Conservation (phyloP, 805 yeast genomes). For the Kuraishia molischiana region DNA sequence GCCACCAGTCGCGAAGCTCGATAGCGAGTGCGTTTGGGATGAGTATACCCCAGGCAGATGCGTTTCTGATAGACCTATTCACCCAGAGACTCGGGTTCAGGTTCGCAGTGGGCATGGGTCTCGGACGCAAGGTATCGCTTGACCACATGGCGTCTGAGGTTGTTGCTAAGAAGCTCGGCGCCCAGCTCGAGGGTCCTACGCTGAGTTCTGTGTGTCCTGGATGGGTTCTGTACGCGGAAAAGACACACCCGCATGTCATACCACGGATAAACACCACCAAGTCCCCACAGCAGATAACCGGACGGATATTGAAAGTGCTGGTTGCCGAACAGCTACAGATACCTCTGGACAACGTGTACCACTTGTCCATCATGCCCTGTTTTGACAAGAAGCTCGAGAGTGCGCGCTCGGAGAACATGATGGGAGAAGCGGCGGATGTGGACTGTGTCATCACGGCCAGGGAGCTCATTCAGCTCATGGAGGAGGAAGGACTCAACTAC, state of each 20-base stretch:
- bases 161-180: slow-evolving; percentile 8
- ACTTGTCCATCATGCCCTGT: slow-evolving; percentile 90
- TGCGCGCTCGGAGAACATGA: slow-evolving; percentile 59
- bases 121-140: slow-evolving; percentile 66
- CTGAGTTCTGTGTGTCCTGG: slow-evolving; percentile 87
- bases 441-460: slow-evolving; percentile 92
- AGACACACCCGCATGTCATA: slow-evolving; percentile 81
- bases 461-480: slow-evolving; percentile 68
- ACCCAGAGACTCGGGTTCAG: slow-evolving; percentile 52
- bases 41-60: slow-evolving; percentile 48
- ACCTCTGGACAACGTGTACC: slow-evolving; percentile 40
- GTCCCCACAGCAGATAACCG: slow-evolving; percentile 93
- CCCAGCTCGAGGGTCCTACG: slow-evolving; percentile 30
- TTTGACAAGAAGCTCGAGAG: slow-evolving; percentile 95
- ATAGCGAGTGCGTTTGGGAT: slow-evolving; percentile 58
- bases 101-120: slow-evolving; percentile 74
- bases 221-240: slow-evolving; percentile 92
- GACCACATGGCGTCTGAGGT: slow-evolving; percentile 33
- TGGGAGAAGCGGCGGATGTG: slow-evolving; percentile 29
- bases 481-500: slow-evolving; percentile 37
- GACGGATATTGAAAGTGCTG: slow-evolving; percentile 56
- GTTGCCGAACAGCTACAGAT: slow-evolving; percentile 24
- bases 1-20: slow-evolving; percentile 83
- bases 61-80: slow-evolving; percentile 48
- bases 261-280: slow-evolving; percentile 64